A percentile compares a stretch with the other conserved stretches of the same genome.
Evolutionary conservation across 2,329 filamentous ascomycete genomes (phyloP).

Genomic region (Epicoccum nigrum): DNA sequence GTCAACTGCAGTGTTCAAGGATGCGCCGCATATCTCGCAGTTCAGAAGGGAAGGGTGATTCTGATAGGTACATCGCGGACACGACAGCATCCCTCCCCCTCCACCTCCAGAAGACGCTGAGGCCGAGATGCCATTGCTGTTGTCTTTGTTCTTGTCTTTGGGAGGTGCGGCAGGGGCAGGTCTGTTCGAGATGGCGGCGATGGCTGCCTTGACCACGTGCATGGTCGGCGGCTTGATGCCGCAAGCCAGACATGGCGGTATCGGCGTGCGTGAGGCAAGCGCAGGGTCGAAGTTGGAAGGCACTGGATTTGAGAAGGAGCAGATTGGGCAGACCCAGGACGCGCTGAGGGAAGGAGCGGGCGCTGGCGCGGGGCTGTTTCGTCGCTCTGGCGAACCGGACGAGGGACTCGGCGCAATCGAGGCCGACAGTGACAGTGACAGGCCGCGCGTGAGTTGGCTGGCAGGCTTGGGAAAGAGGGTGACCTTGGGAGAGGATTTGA

Average conservation of each 20-base stretch:
- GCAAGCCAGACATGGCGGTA: slow-evolving; percentile 89
- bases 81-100: slow-evolving; percentile 55
- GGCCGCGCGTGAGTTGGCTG: slow-evolving; percentile 66
- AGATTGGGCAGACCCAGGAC: slow-evolving; percentile 96
- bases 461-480: slow-evolving; percentile 82
- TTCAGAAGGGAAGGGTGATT: slow-evolving; percentile 86
- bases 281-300: slow-evolving; percentile 92
- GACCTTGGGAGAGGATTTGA: slow-evolving; percentile 94
- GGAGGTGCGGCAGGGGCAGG: slow-evolving; percentile 36
- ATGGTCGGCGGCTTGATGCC: slow-evolving; percentile 89
- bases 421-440: slow-evolving; percentile 55
- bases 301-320: slow-evolving; percentile 90
- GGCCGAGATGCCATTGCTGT: slow-evolving; percentile 43
- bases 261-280: slow-evolving; percentile 75
- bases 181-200: slow-evolving; percentile 72
- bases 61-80: slow-evolving; percentile 88
- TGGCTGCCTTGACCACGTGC: slow-evolving; percentile 84
- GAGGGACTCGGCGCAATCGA: slow-evolving; percentile 43
- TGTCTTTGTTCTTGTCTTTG: slow-evolving; percentile 48
- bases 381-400: slow-evolving; percentile 43
- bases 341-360: slow-evolving; percentile 63
- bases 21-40: slow-evolving; percentile 90
- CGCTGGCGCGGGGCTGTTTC: slow-evolving; percentile 52
- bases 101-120: slow-evolving; percentile 19
- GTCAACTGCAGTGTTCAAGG: slow-evolving; percentile 64